Evolutionary conservation across 148 eudicot species (phyloP).

Genomic region (Spergularia marina): DNA sequence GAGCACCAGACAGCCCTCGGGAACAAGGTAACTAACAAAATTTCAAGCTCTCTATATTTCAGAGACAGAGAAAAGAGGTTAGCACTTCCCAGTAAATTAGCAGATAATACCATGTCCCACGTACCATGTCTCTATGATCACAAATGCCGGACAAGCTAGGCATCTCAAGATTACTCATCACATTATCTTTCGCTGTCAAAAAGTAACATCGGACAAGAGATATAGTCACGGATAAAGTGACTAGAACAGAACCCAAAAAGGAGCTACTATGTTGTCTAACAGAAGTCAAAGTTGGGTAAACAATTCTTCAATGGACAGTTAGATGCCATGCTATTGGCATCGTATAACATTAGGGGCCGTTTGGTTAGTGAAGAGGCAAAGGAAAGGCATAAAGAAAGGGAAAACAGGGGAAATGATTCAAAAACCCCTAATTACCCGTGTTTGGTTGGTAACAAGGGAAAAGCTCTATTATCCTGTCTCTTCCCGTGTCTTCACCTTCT

Average conservation of each 20-base stretch:
- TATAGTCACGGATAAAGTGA: neutral
- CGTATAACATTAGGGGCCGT: too few species aligned
- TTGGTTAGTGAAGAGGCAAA: too few species aligned
- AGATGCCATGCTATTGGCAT: too few species aligned
- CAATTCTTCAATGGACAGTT: too few species aligned
- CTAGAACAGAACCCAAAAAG: neutral
- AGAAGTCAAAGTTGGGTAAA: too few species aligned
- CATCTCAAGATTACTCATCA: neutral
- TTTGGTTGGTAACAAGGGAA: too few species aligned
- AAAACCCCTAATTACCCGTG: too few species aligned
- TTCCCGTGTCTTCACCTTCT: too few species aligned
- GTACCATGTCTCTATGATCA: neutral
- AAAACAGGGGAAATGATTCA: too few species aligned
- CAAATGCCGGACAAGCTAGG: neutral
- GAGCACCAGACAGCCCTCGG: neutral
- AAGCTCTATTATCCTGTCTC: too few species aligned
- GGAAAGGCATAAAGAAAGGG: too few species aligned
- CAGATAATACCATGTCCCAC: slow-evolving; percentile 1
- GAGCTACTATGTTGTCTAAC: too few species aligned
- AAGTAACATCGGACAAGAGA: neutral
- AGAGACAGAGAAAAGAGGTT: neutral
- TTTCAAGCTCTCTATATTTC: neutral
- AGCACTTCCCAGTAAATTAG: neutral
- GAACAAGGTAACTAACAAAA: neutral
- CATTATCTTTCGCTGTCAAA: neutral